A percentile compares a stretch with the other conserved stretches of the same genome.
phyloP scores from a whole-genome alignment of 495 filamentous ascomycete species.

The Wilcoxina mikolae region DNA sequence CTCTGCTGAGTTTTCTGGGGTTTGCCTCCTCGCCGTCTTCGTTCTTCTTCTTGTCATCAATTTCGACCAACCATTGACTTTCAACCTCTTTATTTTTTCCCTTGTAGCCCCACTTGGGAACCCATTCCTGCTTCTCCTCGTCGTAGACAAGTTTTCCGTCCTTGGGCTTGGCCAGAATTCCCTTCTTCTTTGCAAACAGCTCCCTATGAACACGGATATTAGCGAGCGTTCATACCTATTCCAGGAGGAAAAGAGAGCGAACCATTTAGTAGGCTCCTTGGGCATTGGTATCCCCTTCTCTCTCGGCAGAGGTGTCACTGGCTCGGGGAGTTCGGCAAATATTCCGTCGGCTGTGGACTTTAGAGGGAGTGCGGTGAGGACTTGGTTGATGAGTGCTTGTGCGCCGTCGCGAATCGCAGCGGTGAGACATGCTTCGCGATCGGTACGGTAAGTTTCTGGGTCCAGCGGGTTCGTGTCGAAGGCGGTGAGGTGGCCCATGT shows the following conservation, averaged over 20 bases:
- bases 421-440: conserved; percentile 44
- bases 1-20: conserved; percentile 42
- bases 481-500: conserved; percentile 70
- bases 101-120: conserved; percentile 87
- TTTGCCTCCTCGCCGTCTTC: conserved; percentile 42
- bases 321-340: conserved; percentile 55
- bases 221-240: neutral
- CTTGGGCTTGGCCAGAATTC: conserved; percentile 67
- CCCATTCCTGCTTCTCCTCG: conserved; percentile 73
- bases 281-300: conserved; percentile 75
- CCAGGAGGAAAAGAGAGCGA: neutral
- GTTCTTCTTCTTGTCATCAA: conserved; percentile 60
- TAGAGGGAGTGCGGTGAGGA: conserved; percentile 74
- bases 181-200: conserved; percentile 87
- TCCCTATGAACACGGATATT: conserved; percentile 34
- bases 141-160: conserved; percentile 66
- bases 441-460: conserved; percentile 30
- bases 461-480: conserved; percentile 67
- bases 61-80: conserved; percentile 76
- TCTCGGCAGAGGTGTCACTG: conserved; percentile 56
- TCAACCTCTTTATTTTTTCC: conserved; percentile 73
- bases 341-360: conserved; percentile 50
- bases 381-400: conserved; percentile 75
- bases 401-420: conserved; percentile 67
- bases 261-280: conserved; percentile 78